Evolutionary conservation across 2,329 filamentous ascomycete genomes (phyloP), one percentile per base, ranked within the genome.

Genomic region (Ceratocystis lukuohia): DNA sequence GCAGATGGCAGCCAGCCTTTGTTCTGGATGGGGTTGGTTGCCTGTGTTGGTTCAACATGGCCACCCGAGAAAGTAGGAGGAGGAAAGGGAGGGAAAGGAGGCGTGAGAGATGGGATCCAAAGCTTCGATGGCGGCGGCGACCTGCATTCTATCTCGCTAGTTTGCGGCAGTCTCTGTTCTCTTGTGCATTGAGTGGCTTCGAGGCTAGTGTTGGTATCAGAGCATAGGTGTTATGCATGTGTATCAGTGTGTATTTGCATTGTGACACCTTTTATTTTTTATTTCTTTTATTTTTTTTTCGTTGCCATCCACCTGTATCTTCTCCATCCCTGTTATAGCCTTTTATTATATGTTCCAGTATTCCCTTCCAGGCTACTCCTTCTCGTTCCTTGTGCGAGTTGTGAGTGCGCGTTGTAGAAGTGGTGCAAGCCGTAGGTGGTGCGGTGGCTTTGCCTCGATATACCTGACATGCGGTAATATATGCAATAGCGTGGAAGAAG

Each of bases 141-240:
- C 62, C 44, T 46, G 25, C 65, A 56, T 66, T 66, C 65, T 61
- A 62, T 66, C 56, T 66, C 65, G 59, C 65, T 62, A 66, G 65
- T 66, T 44, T 45, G 28, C 59, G 6, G 20, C 59, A 62, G 61
- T 22, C 44, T 46, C 56, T 46, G 48, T n/a, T 53, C 37, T 37
- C 61, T 63, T 63, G 59, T 66, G 15, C 33, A 17, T 20, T 46
- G 45, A 22, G 45, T 63, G 59, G 65, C 65, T 66, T 62, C 37
- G 62, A 56, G 48, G 8, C 15, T 48, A 22, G 44, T 44, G 33
- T 25, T 48, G 46, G 17, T 48, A 22, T 41, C 37, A 41, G 10
- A 41, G 37, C 37, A 41, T 41, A 41, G 10, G 37, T 41, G 46
- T 48, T 22, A 20, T 48, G 50, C 20, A 56, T 56, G 50, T 56